Evolutionary conservation across 495 filamentous ascomycete species (phyloP).

Genomic region (Aspergillus nanangensis): DNA sequence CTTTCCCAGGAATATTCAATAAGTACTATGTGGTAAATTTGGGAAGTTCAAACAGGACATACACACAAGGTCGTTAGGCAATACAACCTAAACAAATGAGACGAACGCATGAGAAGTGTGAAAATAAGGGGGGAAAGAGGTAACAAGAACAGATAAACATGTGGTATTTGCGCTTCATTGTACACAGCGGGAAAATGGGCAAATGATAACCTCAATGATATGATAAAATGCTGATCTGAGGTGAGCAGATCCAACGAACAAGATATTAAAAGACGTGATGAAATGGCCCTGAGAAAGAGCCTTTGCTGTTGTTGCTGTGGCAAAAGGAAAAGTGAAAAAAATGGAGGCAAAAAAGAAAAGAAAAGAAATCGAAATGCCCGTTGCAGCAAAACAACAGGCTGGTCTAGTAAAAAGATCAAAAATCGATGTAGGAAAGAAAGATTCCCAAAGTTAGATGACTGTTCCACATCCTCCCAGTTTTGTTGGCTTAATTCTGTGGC

Average conservation of each 20-base stretch:
- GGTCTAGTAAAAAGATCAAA: background rate
- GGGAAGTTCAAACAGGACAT: background rate
- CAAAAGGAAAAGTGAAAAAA: background rate
- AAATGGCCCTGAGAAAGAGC: too few species aligned
- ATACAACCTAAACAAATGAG: conserved; percentile 10
- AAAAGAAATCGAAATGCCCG: background rate
- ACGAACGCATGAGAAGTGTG: conserved; percentile 13
- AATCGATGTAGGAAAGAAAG: background rate
- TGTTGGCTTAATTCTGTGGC: conserved; percentile 27
- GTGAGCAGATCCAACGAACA: conserved; percentile 5
- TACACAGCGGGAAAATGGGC: conserved; percentile 30
- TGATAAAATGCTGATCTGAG: conserved; percentile 10
- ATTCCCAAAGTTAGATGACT: background rate
- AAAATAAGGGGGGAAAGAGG: conserved; percentile 3
- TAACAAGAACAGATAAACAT: conserved; percentile 15
- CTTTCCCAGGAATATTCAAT: conserved; percentile 1
- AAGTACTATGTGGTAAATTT: background rate
- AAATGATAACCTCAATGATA: conserved; percentile 16
- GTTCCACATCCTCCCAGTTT: background rate
- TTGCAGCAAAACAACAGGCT: background rate
- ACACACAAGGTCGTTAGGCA: conserved; percentile 1
- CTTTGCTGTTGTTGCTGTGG: too few species aligned
- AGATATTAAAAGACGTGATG: conserved; percentile 15
- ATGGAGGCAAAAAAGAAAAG: conserved; percentile 4
- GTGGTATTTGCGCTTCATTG: conserved; percentile 50